phyloP scores from a whole-genome alignment of 2,329 filamentous ascomycete species.

The Metarhizium humberi region DNA sequence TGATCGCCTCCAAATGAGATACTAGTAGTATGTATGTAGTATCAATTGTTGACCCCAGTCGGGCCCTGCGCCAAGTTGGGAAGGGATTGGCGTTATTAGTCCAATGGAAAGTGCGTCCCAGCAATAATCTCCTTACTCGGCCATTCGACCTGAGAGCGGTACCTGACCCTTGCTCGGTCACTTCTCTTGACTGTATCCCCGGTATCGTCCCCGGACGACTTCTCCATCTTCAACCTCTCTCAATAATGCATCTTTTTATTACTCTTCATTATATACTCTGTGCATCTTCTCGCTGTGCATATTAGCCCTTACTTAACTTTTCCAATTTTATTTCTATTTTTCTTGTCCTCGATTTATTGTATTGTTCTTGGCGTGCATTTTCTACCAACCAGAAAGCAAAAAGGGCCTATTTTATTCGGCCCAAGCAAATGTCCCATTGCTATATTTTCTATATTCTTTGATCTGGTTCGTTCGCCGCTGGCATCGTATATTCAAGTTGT shows the following conservation, averaged over 20 bases:
- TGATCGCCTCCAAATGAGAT: too few relatives aligned
- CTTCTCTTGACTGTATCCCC: not conserved
- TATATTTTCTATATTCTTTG: not conserved
- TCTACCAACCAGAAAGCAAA: not conserved
- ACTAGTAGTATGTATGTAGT: too few relatives aligned
- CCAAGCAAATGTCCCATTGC: not conserved
- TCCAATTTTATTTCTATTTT: not conserved
- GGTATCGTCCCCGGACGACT: not conserved
- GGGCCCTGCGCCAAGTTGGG: not conserved
- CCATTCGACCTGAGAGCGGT: not conserved
- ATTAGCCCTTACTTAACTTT: not conserved
- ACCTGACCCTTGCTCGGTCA: not conserved
- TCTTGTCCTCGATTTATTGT: not conserved
- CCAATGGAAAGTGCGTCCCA: constrained; percentile 1
- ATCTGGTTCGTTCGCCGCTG: not conserved
- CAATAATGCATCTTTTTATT: not conserved
- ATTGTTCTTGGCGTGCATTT: constrained; percentile 1
- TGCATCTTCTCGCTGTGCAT: not conserved
- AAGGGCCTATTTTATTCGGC: not conserved
- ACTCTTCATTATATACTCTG: not conserved
- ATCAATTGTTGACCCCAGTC: too few relatives aligned
- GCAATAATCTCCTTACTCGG: not conserved
- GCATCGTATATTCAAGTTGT: not conserved
- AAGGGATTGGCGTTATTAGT: not conserved
- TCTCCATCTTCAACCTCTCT: not conserved